Conservation (phyloP, 2,329 filamentous ascomycete genomes). For the Colletotrichum spaethianum region DNA sequence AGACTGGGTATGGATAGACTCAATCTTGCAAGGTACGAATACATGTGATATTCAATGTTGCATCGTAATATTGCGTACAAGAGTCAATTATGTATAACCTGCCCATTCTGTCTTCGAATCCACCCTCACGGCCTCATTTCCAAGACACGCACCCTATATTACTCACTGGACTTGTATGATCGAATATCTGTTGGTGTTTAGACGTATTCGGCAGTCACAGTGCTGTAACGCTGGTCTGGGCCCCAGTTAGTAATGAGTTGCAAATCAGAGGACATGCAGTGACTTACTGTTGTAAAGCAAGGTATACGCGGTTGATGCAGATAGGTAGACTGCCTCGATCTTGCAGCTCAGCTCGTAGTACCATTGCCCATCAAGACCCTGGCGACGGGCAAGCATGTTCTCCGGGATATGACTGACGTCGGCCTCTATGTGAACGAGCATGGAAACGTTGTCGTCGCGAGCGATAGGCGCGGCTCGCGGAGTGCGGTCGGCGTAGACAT, state of each 20-base stretch:
- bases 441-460: slow-evolving; percentile 53
- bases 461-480: slow-evolving; percentile 50
- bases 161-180: not conserved
- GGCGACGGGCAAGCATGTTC: slow-evolving; percentile 49
- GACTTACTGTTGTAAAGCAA: slow-evolving; percentile 58
- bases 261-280: too few species aligned
- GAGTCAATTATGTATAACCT: not conserved
- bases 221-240: slow-evolving; percentile 55
- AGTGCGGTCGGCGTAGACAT: slow-evolving; percentile 53
- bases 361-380: slow-evolving; percentile 54
- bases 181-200: slow-evolving; percentile 30
- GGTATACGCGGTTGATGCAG: slow-evolving; percentile 59
- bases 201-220: slow-evolving; percentile 60
- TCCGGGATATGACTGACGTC: slow-evolving; percentile 59
- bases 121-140: not conserved
- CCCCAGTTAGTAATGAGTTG: not conserved
- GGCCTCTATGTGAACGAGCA: slow-evolving; percentile 56
- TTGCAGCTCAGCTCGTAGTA: slow-evolving; percentile 58
- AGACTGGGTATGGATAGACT: not conserved
- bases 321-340: slow-evolving; percentile 59
- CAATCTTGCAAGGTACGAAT: not conserved
- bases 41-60: not conserved
- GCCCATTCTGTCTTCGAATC: not conserved
- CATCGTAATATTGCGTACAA: not conserved
- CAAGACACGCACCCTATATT: not conserved